Base-by-base conservation (phyloP, 1,139 yeast genomes). In the Kurtzmaniella quercitrusa region DNA sequence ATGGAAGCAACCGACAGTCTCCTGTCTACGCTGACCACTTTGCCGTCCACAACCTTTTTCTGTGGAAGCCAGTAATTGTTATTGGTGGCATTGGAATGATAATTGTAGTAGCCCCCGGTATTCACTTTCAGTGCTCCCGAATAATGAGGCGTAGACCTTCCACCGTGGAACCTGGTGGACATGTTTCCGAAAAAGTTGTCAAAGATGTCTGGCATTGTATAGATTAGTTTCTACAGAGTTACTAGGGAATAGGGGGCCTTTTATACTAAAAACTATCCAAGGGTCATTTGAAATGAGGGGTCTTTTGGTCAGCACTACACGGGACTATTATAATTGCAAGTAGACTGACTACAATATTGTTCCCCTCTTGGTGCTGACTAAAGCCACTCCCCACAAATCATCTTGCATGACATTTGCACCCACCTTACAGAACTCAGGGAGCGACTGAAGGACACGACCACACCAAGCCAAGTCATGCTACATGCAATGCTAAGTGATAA, bases 1-100 rank as follows among this genome's bases (percentile, higher is more conserved):
- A 49, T 46, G 1, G 63, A 58, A 11, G 48, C 41, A n/a, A 58
- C 50, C 48, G 64, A 59, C 10, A 49, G 52, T 45, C 64, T 52
- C 8, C 55, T 55, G 34, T 50, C 53, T 8, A 49, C 42, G 11
- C n/a, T 40, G 23, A 34, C 27, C 11, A 10, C 27, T 36, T 19
- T 23, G 9, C 25, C 34, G 11, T 3, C 36, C 9, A 24, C 34
- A 17, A 12, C 44, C 41, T 51, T 54, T 12, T 45, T 40, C 15
- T 53, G 50, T 2, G 75, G 69, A 54, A 70, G 53, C 76, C 76
- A 70, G 42, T 66, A 70, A 18, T 65, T 61, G 49, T 70, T 70
- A 50, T 70, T 70, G 39, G 70, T 68, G 11, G 64, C 57, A 39
- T 58, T 65, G 41, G 58, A 49, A 43, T 66, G 73, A 50, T 70